Evolutionary conservation across 192 early-diverging fungal species (phyloP).

Genomic region (Allomyces macrogynus): DNA sequence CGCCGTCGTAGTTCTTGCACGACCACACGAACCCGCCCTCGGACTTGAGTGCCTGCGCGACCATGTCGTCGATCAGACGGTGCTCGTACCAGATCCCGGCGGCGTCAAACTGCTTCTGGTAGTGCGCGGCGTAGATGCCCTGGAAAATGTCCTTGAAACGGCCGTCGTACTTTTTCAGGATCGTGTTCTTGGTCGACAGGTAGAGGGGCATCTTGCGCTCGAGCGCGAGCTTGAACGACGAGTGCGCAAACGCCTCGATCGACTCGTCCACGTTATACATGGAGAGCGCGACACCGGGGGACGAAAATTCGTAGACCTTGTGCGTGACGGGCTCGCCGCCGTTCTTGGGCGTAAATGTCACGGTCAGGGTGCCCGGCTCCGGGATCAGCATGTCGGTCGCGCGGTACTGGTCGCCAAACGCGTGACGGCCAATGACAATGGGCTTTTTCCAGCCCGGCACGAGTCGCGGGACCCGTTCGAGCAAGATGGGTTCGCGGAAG

Average conservation of each 20-base stretch:
- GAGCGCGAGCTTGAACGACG: constrained; percentile 84
- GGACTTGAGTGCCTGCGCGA: constrained; percentile 90
- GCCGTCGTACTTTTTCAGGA: constrained; percentile 90
- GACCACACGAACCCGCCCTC: constrained; percentile 86
- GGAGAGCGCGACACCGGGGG: constrained; percentile 70
- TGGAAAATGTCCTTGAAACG: constrained; percentile 97
- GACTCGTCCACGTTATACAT: constrained; percentile 93
- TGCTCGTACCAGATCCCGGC: constrained; percentile 95
- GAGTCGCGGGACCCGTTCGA: constrained; percentile 73
- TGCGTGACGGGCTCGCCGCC: constrained; percentile 36
- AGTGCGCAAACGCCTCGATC: constrained; percentile 82
- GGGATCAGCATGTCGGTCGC: constrained; percentile 87
- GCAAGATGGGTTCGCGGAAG: constrained; percentile 92
- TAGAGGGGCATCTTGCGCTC: constrained; percentile 81
- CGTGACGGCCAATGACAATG: constrained; percentile 90
- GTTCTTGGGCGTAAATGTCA: constrained; percentile 71
- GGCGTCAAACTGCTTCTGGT: constrained; percentile 59
- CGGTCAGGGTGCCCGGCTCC: constrained; percentile 74
- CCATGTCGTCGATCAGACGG: constrained; percentile 96
- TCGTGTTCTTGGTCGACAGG: constrained; percentile 92
- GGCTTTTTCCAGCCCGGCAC: constrained; percentile 89
- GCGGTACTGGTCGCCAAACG: constrained; percentile 96
- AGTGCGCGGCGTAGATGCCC: constrained; percentile 66
- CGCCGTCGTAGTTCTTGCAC: constrained; percentile 87
- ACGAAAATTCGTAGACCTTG: constrained; percentile 59